Base-by-base conservation (phyloP, 495 filamentous ascomycete species). In the Hyaloscypha variabilis region DNA sequence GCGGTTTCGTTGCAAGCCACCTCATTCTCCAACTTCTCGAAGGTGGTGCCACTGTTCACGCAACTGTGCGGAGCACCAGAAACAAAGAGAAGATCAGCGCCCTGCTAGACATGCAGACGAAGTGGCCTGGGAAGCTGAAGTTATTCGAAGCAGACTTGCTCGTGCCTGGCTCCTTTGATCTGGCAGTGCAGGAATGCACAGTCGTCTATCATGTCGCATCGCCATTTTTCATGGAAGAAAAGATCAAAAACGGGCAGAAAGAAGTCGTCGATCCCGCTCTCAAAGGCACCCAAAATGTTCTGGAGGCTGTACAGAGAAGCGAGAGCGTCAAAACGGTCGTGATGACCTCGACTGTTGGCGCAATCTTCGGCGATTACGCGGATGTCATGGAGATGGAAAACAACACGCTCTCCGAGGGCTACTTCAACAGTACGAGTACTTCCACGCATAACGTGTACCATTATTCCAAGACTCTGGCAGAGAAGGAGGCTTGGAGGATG, bases 61-160 rank as follows among this genome's bases (percentile, higher is more conserved):
- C 57, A 26, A 59, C 57, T 19, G 57, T 59, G 19, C 57, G 57
- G 14, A 34, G 26, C 8, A 19, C 39, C 2, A 2, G 6, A 2
- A 59, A 21, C 31, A 17, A 17, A 19, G 6, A 2, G 2, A 59
- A 59, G 30, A 10, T 31, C 6, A 31, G 26, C 5, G 2, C 25
- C 54, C 67, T 71, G n/a, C 49, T 65, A 6, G 65, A 70, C 6
- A 67, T 72, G 64, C 70, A 72, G 49, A 21, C 54, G 21, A 46
- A 24, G 63, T 70, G 58, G 50, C 63, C 68, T n/a, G 61, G 64
- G 14, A 66, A 71, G 21, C 28, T 71, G 39, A 60, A 24, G 4
- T 58, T 71, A 19, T 71, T 69, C 31, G 69, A 71, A 59, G 67
- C 69, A n/a, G 69, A 71, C 49, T 31, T 72, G 26, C 68, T 70